These are phyloP conservation scores for Azolla pinnata DNA, from an alignment of 75 land plant species.

Conservation along the genomic window DNA sequence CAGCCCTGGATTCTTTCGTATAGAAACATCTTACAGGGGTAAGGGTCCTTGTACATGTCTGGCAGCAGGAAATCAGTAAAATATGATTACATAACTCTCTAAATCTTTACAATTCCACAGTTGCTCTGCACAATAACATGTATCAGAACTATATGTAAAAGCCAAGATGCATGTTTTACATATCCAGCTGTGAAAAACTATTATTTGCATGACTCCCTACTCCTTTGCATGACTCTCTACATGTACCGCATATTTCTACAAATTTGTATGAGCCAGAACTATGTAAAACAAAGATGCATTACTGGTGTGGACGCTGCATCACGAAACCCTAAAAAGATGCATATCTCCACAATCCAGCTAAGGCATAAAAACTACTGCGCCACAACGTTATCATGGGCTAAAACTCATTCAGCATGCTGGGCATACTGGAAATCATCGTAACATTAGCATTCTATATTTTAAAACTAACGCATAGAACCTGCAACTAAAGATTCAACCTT, in stretches of 20 bases:
- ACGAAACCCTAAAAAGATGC: background rate
- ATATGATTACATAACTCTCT: background rate
- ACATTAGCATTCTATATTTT: too few relatives aligned
- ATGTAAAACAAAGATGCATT: too few relatives aligned
- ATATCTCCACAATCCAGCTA: background rate
- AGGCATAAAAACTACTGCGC: background rate
- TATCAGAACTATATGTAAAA: too few relatives aligned
- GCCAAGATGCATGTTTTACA: too few relatives aligned
- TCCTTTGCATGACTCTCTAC: too few relatives aligned
- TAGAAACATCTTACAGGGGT: background rate
- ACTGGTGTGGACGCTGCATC: too few relatives aligned
- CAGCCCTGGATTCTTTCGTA: background rate
- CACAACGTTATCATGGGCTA: background rate
- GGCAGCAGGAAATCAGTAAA: background rate
- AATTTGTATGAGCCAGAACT: too few relatives aligned
- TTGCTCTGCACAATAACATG: background rate
- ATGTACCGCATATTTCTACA: too few relatives aligned
- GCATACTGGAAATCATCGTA: background rate
- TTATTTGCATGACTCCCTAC: too few relatives aligned
- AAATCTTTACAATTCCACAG: background rate
- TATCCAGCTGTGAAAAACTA: too few relatives aligned
- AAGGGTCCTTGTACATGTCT: background rate
- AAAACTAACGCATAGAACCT: too few relatives aligned
- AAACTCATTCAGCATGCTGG: background rate
- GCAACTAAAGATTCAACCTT: background rate